Percentiles rank a stretch among this genome's conserved stretches.
Evolutionary conservation across 257 asterid genomes (phyloP).

Genomic region (Jasminum sambac): DNA sequence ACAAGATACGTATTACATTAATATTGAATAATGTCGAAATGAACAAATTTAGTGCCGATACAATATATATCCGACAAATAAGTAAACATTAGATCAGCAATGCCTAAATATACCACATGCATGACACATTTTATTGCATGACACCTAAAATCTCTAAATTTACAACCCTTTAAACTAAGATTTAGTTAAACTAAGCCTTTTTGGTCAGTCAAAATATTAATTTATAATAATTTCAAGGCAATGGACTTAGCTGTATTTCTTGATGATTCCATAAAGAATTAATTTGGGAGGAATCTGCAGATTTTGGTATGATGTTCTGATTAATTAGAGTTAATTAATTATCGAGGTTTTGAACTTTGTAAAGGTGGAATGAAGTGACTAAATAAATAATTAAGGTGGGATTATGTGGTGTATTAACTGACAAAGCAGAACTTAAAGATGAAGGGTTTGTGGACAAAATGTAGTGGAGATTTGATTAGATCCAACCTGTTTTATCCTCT

Average conservation of each 20-base stretch:
- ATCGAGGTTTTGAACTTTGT: slow-evolving; percentile 14
- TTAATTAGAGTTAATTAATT: slow-evolving; percentile 18
- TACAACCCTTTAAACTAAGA: neutral
- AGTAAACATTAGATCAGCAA: no score
- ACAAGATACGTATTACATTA: no score
- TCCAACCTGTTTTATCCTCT: slow-evolving; percentile 30
- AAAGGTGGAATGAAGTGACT: neutral
- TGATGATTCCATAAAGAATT: slow-evolving; percentile 23
- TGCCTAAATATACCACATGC: no score
- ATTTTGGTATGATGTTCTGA: slow-evolving; percentile 40
- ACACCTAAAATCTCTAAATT: slow-evolving; percentile 22
- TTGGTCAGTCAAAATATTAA: neutral
- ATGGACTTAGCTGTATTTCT: slow-evolving; percentile 26
- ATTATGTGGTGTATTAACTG: slow-evolving; percentile 36
- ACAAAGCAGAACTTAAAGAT: slow-evolving; percentile 27
- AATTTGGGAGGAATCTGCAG: slow-evolving; percentile 39
- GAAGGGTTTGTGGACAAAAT: slow-evolving; percentile 39
- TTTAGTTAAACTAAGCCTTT: slow-evolving; percentile 14
- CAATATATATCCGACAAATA: no score
- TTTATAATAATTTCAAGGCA: neutral
- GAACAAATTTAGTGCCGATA: no score
- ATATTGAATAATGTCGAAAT: no score
- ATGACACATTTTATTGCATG: neutral
- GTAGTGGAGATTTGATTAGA: slow-evolving; percentile 52
- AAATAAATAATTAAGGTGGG: slow-evolving; percentile 26